Conservation (phyloP, 2,329 filamentous ascomycete species). For the Botrytis fragariae region DNA sequence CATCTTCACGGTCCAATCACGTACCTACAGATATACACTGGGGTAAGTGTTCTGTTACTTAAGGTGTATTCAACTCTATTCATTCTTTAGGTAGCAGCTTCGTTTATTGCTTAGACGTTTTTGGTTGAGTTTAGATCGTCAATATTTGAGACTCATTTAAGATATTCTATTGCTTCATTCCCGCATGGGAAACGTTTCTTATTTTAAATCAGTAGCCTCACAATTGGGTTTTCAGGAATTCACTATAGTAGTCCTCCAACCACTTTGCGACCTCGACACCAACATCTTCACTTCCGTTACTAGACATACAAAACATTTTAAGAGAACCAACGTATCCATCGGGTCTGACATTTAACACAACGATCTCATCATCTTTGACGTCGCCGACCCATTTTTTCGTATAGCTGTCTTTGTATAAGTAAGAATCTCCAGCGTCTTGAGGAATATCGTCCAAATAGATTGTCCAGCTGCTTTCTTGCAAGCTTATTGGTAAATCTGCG, state of each 20-base stretch:
- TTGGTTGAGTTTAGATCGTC: no score
- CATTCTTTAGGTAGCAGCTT: no score
- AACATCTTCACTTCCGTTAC: constrained; percentile 29
- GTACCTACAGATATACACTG: background rate
- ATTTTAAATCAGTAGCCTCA: background rate
- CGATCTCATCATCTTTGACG: constrained; percentile 55
- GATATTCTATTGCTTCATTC: background rate
- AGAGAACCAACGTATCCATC: constrained; percentile 69
- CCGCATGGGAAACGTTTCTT: background rate
- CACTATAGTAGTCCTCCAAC: constrained; percentile 51
- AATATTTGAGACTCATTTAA: background rate
- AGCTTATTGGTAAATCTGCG: constrained; percentile 57
- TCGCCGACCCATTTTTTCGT: constrained; percentile 61
- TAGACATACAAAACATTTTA: constrained; percentile 45
- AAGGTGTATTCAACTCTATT: background rate
- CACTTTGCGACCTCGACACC: constrained; percentile 43
- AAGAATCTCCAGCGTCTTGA: constrained; percentile 43
- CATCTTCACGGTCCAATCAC: background rate
- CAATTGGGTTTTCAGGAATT: constrained; percentile 41
- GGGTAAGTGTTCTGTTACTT: background rate
- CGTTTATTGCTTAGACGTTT: no score
- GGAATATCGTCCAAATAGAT: constrained; percentile 69
- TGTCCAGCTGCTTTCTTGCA: constrained; percentile 67
- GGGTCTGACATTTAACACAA: constrained; percentile 66
- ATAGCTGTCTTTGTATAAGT: constrained; percentile 48